Percentiles rank a stretch among this genome's conserved stretches.
phyloP scores from a whole-genome alignment of 805 yeast genomes.

The Pichia eremophila region DNA sequence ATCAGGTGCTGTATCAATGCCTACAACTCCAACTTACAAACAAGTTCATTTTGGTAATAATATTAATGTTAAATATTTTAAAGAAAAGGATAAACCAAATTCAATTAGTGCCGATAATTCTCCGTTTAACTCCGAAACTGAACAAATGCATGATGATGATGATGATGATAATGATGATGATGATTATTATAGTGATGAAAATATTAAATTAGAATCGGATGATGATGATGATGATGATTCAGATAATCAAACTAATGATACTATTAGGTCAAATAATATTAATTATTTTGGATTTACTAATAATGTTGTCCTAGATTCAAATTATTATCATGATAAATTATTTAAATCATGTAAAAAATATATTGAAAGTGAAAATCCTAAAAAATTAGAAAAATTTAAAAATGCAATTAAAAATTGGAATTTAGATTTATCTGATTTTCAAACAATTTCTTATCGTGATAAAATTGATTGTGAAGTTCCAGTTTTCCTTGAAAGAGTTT shows the following conservation, averaged over 20 bases:
- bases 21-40: conserved; percentile 51
- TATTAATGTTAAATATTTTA: conserved; percentile 64
- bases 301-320: conserved; percentile 11
- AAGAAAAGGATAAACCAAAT: conserved; percentile 63
- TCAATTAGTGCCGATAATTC: conserved; percentile 64
- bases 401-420: conserved; percentile 32
- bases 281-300: conserved; percentile 5
- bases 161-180: conserved; percentile 19
- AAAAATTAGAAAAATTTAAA: conserved; percentile 15
- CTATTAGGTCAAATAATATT: background rate
- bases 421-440: conserved; percentile 33
- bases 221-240: background rate
- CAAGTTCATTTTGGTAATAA: conserved; percentile 82
- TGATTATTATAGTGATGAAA: conserved; percentile 19
- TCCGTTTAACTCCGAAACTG: conserved; percentile 34
- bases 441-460: conserved; percentile 35
- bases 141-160: conserved; percentile 24
- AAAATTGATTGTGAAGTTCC: conserved; percentile 31
- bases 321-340: conserved; percentile 8
- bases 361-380: conserved; percentile 7
- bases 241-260: background rate
- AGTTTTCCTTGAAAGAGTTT: conserved; percentile 59
- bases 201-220: background rate
- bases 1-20: conserved; percentile 31
- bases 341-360: conserved; percentile 14